Evolutionary conservation across 23 red algal species (phyloP).

Genomic region (Gracilaria caudata): DNA sequence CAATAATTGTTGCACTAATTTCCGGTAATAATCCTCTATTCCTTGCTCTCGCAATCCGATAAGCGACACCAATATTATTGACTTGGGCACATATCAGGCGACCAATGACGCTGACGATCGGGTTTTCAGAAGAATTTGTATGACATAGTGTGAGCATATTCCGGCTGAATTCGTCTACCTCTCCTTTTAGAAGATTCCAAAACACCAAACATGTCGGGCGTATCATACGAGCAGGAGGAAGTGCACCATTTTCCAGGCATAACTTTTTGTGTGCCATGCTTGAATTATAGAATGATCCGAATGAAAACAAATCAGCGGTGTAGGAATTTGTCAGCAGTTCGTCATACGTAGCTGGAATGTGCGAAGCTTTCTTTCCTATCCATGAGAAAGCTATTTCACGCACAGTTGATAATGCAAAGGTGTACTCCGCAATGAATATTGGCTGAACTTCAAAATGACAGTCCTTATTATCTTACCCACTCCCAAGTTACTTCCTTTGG

Average conservation of each 20-base stretch:
- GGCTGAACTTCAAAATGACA: slow-evolving; percentile 17
- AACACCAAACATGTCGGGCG: background rate
- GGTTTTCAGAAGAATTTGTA: slow-evolving; percentile 36
- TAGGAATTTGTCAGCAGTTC: background rate
- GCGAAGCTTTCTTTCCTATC: slow-evolving; percentile 8
- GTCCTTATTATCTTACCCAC: background rate
- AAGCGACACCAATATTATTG: slow-evolving; percentile 9
- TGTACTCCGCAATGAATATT: slow-evolving; percentile 8
- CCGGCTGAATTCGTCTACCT: slow-evolving; percentile 17
- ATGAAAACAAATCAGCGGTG: background rate
- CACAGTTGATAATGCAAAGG: background rate
- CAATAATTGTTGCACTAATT: background rate
- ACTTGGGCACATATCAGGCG: slow-evolving; percentile 9
- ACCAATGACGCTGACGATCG: slow-evolving; percentile 29
- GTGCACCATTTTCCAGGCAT: background rate
- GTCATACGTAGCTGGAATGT: slow-evolving; percentile 6
- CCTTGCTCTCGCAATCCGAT: background rate
- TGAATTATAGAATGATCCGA: slow-evolving; percentile 16
- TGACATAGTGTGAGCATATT: background rate
- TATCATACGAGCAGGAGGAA: background rate
- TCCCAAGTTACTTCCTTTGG: slow-evolving; percentile 32
- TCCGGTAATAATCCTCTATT: background rate
- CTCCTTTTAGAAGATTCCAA: slow-evolving; percentile 22
- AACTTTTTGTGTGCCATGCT: background rate
- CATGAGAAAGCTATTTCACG: slow-evolving; percentile 1